phyloP scores from a whole-genome alignment of 176 grass and related monocot species.

The Triticum urartu region DNA sequence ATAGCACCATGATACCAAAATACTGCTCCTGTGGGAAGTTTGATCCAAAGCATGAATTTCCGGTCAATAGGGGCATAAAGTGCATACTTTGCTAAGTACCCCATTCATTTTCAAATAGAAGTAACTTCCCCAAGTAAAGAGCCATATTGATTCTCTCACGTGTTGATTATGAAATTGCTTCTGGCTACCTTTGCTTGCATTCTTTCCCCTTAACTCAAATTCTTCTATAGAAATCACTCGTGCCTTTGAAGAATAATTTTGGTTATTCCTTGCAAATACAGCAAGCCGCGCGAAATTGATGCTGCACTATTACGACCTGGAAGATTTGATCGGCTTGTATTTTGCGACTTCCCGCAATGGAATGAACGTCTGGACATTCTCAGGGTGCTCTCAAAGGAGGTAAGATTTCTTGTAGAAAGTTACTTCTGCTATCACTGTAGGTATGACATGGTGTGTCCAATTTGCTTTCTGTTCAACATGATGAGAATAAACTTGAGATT shows the following conservation, averaged over 20 bases:
- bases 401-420: constrained; percentile 23
- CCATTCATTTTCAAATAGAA: not conserved
- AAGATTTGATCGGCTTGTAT: constrained; percentile 89
- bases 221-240: not conserved
- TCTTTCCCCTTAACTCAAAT: not conserved
- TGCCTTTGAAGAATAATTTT: not conserved
- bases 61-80: not conserved
- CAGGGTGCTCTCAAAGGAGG: constrained; percentile 55
- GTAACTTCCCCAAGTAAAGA: not conserved
- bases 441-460: not conserved
- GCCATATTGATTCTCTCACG: not conserved
- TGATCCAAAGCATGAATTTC: not conserved
- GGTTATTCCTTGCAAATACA: constrained; percentile 22
- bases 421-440: not conserved
- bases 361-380: constrained; percentile 87
- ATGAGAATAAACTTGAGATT: constrained; percentile 5
- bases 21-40: not conserved
- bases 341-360: constrained; percentile 77
- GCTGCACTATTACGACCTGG: constrained; percentile 85
- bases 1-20: not conserved
- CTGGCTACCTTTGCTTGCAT: not conserved
- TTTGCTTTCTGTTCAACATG: not conserved
- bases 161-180: not conserved
- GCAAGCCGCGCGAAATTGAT: constrained; percentile 84
- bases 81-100: not conserved